Conservation (phyloP, 2,329 filamentous ascomycete genomes). For the Exophiala spinifera region DNA sequence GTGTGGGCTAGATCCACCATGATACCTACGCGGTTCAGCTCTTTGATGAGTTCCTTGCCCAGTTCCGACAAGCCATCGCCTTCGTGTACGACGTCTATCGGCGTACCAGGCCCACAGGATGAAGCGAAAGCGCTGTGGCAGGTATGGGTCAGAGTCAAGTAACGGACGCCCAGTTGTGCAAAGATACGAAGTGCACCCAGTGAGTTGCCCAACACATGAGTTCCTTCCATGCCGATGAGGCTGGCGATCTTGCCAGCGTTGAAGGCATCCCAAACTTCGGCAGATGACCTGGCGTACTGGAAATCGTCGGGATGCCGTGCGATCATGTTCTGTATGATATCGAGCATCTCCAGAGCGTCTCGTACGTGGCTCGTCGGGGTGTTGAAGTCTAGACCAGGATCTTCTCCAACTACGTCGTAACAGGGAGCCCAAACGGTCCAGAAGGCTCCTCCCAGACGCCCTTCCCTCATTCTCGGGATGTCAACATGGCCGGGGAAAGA, state of each 20-base stretch:
- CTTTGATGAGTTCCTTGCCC: conserved; percentile 28
- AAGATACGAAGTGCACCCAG: conserved; percentile 28
- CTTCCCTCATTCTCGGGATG: conserved; percentile 67
- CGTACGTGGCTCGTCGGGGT: conserved; percentile 10
- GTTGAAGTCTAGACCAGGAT: conserved; percentile 12
- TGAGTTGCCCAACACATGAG: conserved; percentile 32
- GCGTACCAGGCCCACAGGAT: conserved; percentile 22
- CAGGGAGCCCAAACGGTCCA: conserved; percentile 85
- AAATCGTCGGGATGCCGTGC: conserved; percentile 8
- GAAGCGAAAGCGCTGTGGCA: conserved; percentile 34
- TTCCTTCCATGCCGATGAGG: conserved; percentile 32
- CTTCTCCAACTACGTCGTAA: conserved; percentile 60
- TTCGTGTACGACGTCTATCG: conserved; percentile 1
- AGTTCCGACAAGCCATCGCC: conserved; percentile 28
- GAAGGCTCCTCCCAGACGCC: conserved; percentile 77
- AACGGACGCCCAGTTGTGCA: conserved; percentile 29
- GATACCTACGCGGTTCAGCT: conserved; percentile 33
- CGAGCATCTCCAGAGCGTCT: conserved; percentile 19
- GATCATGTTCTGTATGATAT: conserved; percentile 22
- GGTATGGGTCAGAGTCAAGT: conserved; percentile 31
- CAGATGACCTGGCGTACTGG: conserved; percentile 11
- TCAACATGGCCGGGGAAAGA: conserved; percentile 71
- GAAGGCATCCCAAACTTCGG: conserved; percentile 14
- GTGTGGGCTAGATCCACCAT: conserved; percentile 32
- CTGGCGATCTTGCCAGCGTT: conserved; percentile 27